These are phyloP conservation scores for Chernovozyma sophiae-reginae DNA, from an alignment of 1,139 yeast species.

Conservation along the genomic window DNA sequence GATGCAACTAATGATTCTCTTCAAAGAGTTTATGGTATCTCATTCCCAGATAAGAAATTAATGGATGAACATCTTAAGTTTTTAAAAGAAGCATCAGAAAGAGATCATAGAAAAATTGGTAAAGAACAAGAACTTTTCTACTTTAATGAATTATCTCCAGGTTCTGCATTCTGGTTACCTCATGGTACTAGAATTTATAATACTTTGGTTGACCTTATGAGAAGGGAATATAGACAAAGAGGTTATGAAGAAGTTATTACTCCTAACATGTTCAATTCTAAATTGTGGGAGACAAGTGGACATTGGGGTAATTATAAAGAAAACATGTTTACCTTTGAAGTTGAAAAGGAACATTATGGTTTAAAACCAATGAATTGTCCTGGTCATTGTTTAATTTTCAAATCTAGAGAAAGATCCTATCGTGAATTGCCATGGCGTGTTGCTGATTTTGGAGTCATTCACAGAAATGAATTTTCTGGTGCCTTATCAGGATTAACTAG, in stretches of 20 bases:
- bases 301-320: constrained; percentile 98
- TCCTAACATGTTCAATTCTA: constrained; percentile 94
- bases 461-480: constrained; percentile 93
- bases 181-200: constrained; percentile 97
- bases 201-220: constrained; percentile 70
- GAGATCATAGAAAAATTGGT: constrained; percentile 98
- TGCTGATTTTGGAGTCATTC: constrained; percentile 91
- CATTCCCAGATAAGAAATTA: constrained; percentile 97
- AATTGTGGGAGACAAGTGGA: constrained; percentile 96
- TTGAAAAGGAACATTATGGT: constrained; percentile 84
- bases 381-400: constrained; percentile 88
- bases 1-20: constrained; percentile 89
- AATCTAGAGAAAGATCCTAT: constrained; percentile 81
- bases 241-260: constrained; percentile 98
- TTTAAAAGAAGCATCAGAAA: constrained; percentile 92
- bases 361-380: constrained; percentile 99
- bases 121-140: constrained; percentile 92
- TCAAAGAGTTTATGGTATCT: constrained; percentile 96
- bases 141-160: constrained; percentile 97
- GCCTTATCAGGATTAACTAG: constrained; percentile 92
- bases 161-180: constrained; percentile 96
- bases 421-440: constrained; percentile 85
- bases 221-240: constrained; percentile 80
- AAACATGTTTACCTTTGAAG: constrained; percentile 95
- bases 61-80: constrained; percentile 96